A percentile compares a stretch with the other conserved stretches of the same genome.
These are phyloP conservation scores for Neophaeococcomyces aloes DNA, from an alignment of 2,329 filamentous ascomycete genomes.

Conservation along the genomic window DNA sequence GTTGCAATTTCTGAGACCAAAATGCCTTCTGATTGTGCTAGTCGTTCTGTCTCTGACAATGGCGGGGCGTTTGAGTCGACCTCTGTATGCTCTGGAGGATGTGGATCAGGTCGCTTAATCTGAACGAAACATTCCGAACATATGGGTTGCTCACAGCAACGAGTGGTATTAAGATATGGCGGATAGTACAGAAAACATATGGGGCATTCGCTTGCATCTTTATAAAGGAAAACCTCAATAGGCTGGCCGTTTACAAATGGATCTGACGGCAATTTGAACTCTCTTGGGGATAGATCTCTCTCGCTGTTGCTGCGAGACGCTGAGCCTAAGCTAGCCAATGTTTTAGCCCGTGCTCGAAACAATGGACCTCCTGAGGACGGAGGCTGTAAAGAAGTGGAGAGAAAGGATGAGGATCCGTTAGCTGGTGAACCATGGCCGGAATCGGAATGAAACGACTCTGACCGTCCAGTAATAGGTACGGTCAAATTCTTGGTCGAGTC, in stretches of 20 bases:
- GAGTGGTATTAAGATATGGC: conserved; percentile 82
- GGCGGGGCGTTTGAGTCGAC: conserved; percentile 32
- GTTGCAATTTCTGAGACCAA: conserved; percentile 83
- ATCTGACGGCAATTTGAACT: conserved; percentile 69
- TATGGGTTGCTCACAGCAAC: conserved; percentile 91
- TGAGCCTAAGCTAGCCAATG: conserved; percentile 69
- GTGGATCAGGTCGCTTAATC: conserved; percentile 87
- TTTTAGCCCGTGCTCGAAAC: conserved; percentile 79
- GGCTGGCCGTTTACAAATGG: conserved; percentile 90
- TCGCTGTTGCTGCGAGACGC: conserved; percentile 64
- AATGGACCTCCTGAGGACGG: conserved; percentile 35
- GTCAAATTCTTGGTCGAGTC: conserved; percentile 51
- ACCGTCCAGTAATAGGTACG: conserved; percentile 66
- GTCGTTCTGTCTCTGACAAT: conserved; percentile 26
- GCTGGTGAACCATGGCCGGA: conserved; percentile 50
- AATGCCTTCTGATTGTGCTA: conserved; percentile 43
- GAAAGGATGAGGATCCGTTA: conserved; percentile 51
- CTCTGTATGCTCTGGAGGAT: conserved; percentile 67
- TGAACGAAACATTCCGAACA: conserved; percentile 99
- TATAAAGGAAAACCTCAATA: conserved; percentile 87
- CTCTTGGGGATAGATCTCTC: conserved; percentile 62
- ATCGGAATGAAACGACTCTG: conserved; percentile 71
- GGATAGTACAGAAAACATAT: conserved; percentile 97
- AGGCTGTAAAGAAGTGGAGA: conserved; percentile 45
- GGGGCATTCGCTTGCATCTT: conserved; percentile 79